These are phyloP conservation scores for Penicillium macrosclerotiorum DNA, from an alignment of 495 filamentous ascomycete species.

Conservation along the genomic window DNA sequence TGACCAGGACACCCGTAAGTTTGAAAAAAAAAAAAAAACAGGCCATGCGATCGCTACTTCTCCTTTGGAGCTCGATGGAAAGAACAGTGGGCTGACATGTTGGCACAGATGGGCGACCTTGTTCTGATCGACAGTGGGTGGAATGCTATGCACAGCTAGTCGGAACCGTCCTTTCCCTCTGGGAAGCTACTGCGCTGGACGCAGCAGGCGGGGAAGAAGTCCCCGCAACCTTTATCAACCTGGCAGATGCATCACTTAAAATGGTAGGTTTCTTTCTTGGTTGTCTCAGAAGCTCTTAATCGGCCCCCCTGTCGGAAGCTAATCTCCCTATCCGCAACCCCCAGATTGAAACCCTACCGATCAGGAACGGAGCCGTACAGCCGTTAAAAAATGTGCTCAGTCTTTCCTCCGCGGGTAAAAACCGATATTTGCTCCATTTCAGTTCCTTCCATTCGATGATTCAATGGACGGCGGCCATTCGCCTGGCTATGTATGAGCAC, in stretches of 20 bases:
- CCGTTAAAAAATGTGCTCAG: conserved; percentile 91
- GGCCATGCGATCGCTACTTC: background rate
- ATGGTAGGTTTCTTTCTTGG: conserved; percentile 61
- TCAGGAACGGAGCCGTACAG: conserved; percentile 67
- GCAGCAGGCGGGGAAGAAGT: conserved; percentile 82
- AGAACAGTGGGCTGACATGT: conserved; percentile 6
- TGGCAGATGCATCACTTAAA: conserved; percentile 95
- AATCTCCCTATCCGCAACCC: background rate
- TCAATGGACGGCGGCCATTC: conserved; percentile 95
- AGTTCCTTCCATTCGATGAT: conserved; percentile 89
- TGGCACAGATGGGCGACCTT: conserved; percentile 74
- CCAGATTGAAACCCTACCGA: conserved; percentile 88
- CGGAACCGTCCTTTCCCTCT: conserved; percentile 89
- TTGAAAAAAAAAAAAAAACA: no score
- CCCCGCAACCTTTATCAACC: conserved; percentile 91
- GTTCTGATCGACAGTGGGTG: conserved; percentile 82
- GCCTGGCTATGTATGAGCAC: conserved; percentile 93
- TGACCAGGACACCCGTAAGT: conserved; percentile 84
- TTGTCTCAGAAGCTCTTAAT: background rate
- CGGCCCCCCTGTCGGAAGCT: no score
- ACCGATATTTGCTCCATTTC: conserved; percentile 94
- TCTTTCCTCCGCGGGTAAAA: conserved; percentile 90
- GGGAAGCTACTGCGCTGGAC: conserved; percentile 94
- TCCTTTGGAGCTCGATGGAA: background rate
- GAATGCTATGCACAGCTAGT: conserved; percentile 98